Percentiles rank a stretch among this genome's conserved stretches.
Conservation (phyloP, 2,329 filamentous ascomycete genomes). For the Aureobasidium sp. region DNA sequence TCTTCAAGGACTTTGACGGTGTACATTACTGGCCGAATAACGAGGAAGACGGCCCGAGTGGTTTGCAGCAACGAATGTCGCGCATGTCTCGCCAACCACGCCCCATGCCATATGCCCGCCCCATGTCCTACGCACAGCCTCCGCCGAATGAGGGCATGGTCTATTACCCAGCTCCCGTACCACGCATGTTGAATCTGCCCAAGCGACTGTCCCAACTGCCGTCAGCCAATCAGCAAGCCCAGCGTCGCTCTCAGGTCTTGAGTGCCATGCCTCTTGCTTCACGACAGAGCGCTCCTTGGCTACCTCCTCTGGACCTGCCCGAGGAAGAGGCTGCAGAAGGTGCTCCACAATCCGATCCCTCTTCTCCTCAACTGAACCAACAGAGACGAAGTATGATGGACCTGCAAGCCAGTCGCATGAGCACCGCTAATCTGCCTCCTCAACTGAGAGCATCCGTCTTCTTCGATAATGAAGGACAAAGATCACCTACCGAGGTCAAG, state of each 20-base stretch:
- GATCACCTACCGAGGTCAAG: slow-evolving; percentile 43
- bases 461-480: slow-evolving; percentile 53
- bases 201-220: slow-evolving; percentile 73
- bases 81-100: slow-evolving; percentile 18
- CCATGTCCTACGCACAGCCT: slow-evolving; percentile 51
- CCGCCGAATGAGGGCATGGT: slow-evolving; percentile 72
- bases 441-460: slow-evolving; percentile 86
- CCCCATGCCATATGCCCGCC: slow-evolving; percentile 23
- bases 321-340: background rate
- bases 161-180: slow-evolving; percentile 91
- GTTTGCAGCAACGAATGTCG: background rate
- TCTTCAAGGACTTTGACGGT: slow-evolving; percentile 77
- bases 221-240: slow-evolving; percentile 54
- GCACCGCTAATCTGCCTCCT: slow-evolving; percentile 57
- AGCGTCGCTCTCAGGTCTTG: slow-evolving; percentile 65
- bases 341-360: slow-evolving; percentile 14
- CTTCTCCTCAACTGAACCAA: slow-evolving; percentile 16
- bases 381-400: slow-evolving; percentile 32
- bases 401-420: slow-evolving; percentile 12
- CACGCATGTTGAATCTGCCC: slow-evolving; percentile 85
- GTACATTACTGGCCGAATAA: slow-evolving; percentile 59
- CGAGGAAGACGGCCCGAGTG: slow-evolving; percentile 18
- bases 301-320: slow-evolving; percentile 21
- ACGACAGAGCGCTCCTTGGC: slow-evolving; percentile 44
- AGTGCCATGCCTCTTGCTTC: slow-evolving; percentile 51